Evolutionary conservation across 1,284 basidiomycete genomes (phyloP), one percentile per base, ranked within the genome.

Genomic region (Puccinia horiana): DNA sequence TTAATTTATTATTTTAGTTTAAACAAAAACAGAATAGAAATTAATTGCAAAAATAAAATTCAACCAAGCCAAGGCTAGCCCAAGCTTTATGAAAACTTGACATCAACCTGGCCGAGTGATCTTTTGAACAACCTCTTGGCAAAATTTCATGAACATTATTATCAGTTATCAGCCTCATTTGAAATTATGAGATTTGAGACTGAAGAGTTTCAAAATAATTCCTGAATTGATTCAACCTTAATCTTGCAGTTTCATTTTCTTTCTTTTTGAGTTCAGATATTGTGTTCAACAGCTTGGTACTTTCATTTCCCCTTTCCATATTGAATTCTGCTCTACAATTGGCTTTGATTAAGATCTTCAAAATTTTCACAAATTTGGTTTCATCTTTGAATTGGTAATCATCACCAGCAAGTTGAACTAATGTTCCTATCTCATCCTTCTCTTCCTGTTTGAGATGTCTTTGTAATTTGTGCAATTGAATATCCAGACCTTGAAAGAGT

Each of bases 321-420:
- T 65, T 32, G 32, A 37, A 65, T 65, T 65, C 63, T 40, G 63
- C 32, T 42, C 63, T 65, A 23, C 11, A 32, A 65, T 65, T n/a
- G 4, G 37, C 35, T 37, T 40, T 37, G 14, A 42, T 65, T 16
- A 65, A 42, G 2, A 65, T 42, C 23, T 42, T 65, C 63, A 65
- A 65, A 42, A 65, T 23, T 35, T 65, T 14, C 14, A 42, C 37
- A 40, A 65, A 65, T n/a, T 65, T 65, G 2, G 63, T 65, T 65
- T 65, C 63, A 42, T 65, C 18, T n/a, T 42, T 40, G 18, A 65
- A 65, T 42, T 23, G 1, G 0, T 65, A 2, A 65, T 40, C 37
- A 65, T 65, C 37, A 37, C 5, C 14, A 40, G 35, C 16, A 40
- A 65, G 23, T 42, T 37, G 9, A 65, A 65, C 2, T n/a, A 65